These are phyloP conservation scores for Hondaea fermentalgiana DNA, from an alignment of 108 stramenopile species.

Conservation along the genomic window DNA sequence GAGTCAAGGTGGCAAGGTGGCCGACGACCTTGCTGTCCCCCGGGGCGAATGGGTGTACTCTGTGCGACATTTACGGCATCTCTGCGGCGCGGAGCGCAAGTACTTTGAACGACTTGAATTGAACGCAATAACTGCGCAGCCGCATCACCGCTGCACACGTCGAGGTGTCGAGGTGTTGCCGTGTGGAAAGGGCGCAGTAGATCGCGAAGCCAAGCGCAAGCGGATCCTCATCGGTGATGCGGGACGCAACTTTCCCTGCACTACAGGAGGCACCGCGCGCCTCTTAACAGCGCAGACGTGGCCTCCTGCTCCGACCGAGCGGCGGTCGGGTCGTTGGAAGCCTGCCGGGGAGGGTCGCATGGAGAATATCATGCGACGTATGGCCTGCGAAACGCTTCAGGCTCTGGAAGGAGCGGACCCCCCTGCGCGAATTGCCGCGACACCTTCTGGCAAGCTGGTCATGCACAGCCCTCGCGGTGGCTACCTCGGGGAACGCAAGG, in stretches of 20 bases:
- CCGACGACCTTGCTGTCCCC: not conserved
- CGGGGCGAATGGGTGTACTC: conserved; percentile 2
- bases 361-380: not conserved
- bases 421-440: not conserved
- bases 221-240: not conserved
- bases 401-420: not conserved
- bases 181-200: not conserved
- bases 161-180: not conserved
- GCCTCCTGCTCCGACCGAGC: not conserved
- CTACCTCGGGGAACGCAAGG: not conserved
- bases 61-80: not conserved
- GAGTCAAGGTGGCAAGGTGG: not conserved
- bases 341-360: not conserved
- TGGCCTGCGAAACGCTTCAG: not conserved
- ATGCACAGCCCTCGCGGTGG: conserved; percentile 6
- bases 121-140: not conserved
- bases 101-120: not conserved
- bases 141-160: not conserved
- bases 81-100: not conserved
- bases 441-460: not conserved
- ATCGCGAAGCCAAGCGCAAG: not conserved
- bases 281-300: not conserved
- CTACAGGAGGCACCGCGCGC: not conserved
- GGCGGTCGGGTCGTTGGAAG: not conserved
- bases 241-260: not conserved